Percentiles rank a stretch among this genome's conserved stretches.
Conservation (phyloP, 2,329 filamentous ascomycete species). For the Colletotrichum destructivum region DNA sequence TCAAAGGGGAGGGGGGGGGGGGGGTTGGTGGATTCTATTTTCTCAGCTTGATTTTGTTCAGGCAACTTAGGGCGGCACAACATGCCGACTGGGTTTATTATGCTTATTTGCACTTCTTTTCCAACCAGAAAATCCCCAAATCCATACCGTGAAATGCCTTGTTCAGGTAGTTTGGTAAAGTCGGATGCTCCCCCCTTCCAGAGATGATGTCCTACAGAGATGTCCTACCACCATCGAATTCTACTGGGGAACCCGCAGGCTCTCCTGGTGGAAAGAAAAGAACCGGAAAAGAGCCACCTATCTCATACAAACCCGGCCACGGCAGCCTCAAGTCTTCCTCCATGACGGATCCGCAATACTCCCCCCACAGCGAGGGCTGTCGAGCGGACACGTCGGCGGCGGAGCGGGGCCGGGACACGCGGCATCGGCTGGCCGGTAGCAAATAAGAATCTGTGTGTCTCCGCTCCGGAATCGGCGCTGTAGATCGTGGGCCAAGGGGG, state of each 20-base stretch:
- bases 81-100: no score
- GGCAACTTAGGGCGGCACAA: not conserved
- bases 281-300: no score
- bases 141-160: not conserved
- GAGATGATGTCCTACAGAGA: no score
- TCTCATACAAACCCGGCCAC: no score
- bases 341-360: not conserved
- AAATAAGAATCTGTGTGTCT: not conserved
- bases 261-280: no score
- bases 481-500: not conserved
- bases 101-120: no score
- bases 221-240: no score
- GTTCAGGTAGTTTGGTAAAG: not conserved
- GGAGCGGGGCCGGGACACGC: constrained; percentile 7
- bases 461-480: not conserved
- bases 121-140: not conserved
- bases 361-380: not conserved
- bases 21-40: not conserved
- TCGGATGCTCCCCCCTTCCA: not conserved
- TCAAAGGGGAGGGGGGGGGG: not conserved
- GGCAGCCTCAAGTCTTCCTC: no score
- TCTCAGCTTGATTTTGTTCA: not conserved
- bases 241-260: no score
- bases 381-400: constrained; percentile 11
- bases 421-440: not conserved